Base-by-base conservation (phyloP, 768 basidiomycete species). In the Gymnopilus dilepis region DNA sequence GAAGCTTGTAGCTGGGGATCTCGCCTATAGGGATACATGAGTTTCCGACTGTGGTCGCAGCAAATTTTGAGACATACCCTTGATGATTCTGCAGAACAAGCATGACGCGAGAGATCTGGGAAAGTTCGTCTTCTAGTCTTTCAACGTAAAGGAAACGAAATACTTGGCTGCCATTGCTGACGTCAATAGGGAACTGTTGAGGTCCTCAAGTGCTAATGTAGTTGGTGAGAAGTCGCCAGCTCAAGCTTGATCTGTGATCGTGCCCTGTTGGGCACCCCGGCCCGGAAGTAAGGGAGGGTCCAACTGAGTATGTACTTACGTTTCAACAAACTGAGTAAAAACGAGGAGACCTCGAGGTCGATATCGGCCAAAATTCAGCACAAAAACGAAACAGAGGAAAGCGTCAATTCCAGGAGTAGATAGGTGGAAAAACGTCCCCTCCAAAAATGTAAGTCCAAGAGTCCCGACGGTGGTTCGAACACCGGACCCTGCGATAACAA, bases 11-110 rank as follows among this genome's bases (percentile, higher is more conserved):
- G 75, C 90, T 89, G 15, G 96, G 96, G 65, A 98, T 95, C 22
- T 95, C 90, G 54, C 94, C 95, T 95, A 33, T 43, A 34, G 7
- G 57, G 30, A 6, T 50, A 33, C 55, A 51, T 65, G 19, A 56
- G 33, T 2, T 2, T 7, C 17, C 30, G 21, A 33, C 55, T 57
- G 56, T 38, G 40, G 33, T 19, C 33, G 15, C 41, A 58, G 50
- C 11, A 53, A 12, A 42, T 7, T 26, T 52, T 17, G 40, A 53
- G 34, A 59, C 75, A 26, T 47, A 87, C 95, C 92, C 78, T 92
- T 92, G 79, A 95, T 84, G 74, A 98, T 97, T 79, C 90, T 97
- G 84, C 97, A 99, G 80, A 97, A 98, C 69, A 98, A 77, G 75
- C 95, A 97, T 22, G 73, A 74, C 5, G 86, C 82, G 54, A 90